Percentiles rank a stretch among this genome's conserved stretches.
Evolutionary conservation across 768 basidiomycete species (phyloP).

Genomic region (Amanita inopinata): DNA sequence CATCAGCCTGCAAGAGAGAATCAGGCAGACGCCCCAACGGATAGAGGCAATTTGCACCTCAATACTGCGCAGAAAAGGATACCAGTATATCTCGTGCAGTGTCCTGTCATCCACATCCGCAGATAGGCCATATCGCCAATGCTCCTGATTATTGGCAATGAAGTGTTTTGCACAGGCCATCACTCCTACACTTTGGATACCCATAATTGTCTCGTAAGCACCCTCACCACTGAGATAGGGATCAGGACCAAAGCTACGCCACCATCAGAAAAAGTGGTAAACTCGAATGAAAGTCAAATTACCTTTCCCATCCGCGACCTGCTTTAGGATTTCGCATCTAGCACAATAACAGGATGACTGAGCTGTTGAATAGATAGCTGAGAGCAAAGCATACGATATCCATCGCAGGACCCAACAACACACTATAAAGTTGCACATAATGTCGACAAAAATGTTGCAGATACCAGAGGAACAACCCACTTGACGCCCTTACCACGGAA

Average conservation of each 20-base stretch:
- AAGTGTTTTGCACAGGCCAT: slow-evolving; percentile 40
- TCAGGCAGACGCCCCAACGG: not conserved
- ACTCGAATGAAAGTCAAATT: not conserved
- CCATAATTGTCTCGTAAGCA: slow-evolving; percentile 38
- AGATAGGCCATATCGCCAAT: slow-evolving; percentile 25
- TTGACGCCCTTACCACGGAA: slow-evolving; percentile 47
- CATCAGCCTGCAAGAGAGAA: slow-evolving; percentile 29
- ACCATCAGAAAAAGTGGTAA: not conserved
- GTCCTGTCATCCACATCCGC: slow-evolving; percentile 39
- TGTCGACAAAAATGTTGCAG: not conserved
- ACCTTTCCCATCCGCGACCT: slow-evolving; percentile 30
- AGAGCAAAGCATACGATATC: slow-evolving; percentile 26
- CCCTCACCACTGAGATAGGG: slow-evolving; percentile 47
- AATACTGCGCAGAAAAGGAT: slow-evolving; percentile 39
- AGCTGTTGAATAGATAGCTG: not conserved
- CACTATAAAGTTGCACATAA: slow-evolving; percentile 16
- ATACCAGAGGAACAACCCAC: slow-evolving; percentile 9
- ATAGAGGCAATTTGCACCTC: slow-evolving; percentile 22
- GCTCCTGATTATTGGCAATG: slow-evolving; percentile 29
- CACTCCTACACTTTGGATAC: slow-evolving; percentile 42
- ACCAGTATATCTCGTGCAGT: slow-evolving; percentile 33
- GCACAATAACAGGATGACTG: not conserved
- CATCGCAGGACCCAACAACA: slow-evolving; percentile 34
- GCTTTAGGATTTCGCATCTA: slow-evolving; percentile 31
- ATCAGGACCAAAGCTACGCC: slow-evolving; percentile 32